Conservation (phyloP, 345 rosid species). For the Gossypium ekmanianum region DNA sequence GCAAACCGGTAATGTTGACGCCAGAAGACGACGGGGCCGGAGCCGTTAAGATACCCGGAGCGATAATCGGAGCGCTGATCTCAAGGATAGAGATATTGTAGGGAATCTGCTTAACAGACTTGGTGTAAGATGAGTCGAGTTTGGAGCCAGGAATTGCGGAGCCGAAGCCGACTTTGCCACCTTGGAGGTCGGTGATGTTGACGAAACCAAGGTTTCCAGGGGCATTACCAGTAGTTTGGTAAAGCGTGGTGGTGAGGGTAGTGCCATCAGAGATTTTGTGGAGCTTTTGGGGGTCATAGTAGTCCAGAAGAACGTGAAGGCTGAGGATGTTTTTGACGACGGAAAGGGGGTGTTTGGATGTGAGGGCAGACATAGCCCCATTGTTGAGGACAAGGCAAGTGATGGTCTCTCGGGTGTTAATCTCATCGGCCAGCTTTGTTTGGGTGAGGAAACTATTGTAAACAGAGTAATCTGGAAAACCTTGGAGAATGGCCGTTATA, state of each 20-base stretch:
- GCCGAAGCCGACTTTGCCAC: constrained; percentile 85
- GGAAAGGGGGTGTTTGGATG: constrained; percentile 63
- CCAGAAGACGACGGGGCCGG: constrained; percentile 59
- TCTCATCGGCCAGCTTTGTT: constrained; percentile 82
- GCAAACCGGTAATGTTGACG: constrained; percentile 63
- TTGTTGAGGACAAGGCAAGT: constrained; percentile 76
- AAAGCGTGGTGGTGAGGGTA: constrained; percentile 74
- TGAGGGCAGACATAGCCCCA: constrained; percentile 68
- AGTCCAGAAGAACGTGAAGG: constrained; percentile 78
- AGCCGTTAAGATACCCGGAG: constrained; percentile 57
- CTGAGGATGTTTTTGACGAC: constrained; percentile 66
- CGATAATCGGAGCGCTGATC: constrained; percentile 62
- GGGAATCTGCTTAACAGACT: constrained; percentile 74
- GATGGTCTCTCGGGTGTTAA: constrained; percentile 79
- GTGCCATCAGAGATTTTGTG: constrained; percentile 74
- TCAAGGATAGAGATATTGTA: constrained; percentile 75
- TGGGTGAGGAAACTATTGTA: constrained; percentile 68
- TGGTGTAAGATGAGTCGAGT: constrained; percentile 68
- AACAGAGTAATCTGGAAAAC: constrained; percentile 59
- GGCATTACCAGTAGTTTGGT: constrained; percentile 90
- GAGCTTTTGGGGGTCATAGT: constrained; percentile 74
- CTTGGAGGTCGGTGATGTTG: constrained; percentile 77
- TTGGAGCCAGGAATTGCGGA: constrained; percentile 77
- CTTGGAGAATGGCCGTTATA: constrained; percentile 71
- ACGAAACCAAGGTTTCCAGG: constrained; percentile 80